These are phyloP conservation scores for Hemileccinum rubropunctum DNA, from an alignment of 768 basidiomycete species.

Conservation along the genomic window DNA sequence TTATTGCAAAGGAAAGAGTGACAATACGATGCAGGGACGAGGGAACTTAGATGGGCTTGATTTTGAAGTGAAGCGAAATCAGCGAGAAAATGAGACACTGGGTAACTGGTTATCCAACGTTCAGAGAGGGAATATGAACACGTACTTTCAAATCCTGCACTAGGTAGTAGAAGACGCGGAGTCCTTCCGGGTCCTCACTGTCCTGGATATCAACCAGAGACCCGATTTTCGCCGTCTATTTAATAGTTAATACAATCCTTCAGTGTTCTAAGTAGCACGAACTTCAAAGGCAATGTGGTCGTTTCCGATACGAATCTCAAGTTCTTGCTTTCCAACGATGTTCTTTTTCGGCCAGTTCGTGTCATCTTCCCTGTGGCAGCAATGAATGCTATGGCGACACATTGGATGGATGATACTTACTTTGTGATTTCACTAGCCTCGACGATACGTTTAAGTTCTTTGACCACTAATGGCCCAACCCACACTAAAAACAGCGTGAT, in stretches of 20 bases:
- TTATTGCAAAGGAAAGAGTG: neutral
- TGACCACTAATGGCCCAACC: slow-evolving; percentile 87
- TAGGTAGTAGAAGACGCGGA: slow-evolving; percentile 97
- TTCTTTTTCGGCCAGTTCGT: slow-evolving; percentile 99
- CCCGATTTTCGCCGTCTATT: slow-evolving; percentile 96
- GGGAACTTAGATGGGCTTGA: slow-evolving; percentile 84
- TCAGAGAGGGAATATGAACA: neutral
- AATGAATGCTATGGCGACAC: neutral
- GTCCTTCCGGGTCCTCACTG: slow-evolving; percentile 94
- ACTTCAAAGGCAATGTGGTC: slow-evolving; percentile 98
- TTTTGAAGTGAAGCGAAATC: slow-evolving; percentile 99
- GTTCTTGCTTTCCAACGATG: slow-evolving; percentile 96
- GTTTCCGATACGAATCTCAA: slow-evolving; percentile 91
- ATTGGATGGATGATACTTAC: slow-evolving; percentile 36
- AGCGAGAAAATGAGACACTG: slow-evolving; percentile 98
- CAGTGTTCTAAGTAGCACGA: slow-evolving; percentile 14
- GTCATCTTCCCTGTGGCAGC: slow-evolving; percentile 86
- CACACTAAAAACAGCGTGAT: slow-evolving; percentile 62
- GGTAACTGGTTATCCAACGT: neutral
- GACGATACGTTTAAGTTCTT: slow-evolving; percentile 93
- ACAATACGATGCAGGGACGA: neutral
- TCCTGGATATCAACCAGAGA: slow-evolving; percentile 95
- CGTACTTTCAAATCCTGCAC: slow-evolving; percentile 94
- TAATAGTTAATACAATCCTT: neutral
- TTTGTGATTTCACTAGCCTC: slow-evolving; percentile 93